Conservation (phyloP, 2,329 filamentous ascomycete genomes). For the Fulvia fulva region DNA sequence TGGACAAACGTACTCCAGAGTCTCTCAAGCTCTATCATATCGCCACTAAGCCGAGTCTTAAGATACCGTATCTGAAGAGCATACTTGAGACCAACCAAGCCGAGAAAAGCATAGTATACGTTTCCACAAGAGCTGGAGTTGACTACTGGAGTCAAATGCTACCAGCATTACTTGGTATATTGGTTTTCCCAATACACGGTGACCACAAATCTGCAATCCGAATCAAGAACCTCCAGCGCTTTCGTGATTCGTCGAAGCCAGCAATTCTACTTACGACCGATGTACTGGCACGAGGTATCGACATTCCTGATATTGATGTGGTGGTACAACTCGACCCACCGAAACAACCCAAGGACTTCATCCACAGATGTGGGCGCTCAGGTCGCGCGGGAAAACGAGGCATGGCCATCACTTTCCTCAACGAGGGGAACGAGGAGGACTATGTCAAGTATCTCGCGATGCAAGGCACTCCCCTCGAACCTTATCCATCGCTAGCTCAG, state of each 20-base stretch:
- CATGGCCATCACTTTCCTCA: constrained; percentile 79
- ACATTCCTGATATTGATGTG: constrained; percentile 87
- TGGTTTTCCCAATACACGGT: constrained; percentile 79
- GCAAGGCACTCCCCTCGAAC: constrained; percentile 32
- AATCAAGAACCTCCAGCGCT: constrained; percentile 79
- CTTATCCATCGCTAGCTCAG: constrained; percentile 39
- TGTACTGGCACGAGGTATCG: constrained; percentile 81
- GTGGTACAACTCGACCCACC: constrained; percentile 84
- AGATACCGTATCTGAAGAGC: constrained; percentile 68
- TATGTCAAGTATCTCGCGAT: constrained; percentile 75
- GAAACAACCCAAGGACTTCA: constrained; percentile 81
- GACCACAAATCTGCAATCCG: constrained; percentile 87
- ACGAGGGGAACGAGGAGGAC: constrained; percentile 80
- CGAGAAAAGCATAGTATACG: constrained; percentile 82
- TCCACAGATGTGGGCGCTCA: constrained; percentile 62
- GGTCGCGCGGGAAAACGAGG: constrained; percentile 66
- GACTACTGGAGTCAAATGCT: constrained; percentile 88
- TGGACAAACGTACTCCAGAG: constrained; percentile 85
- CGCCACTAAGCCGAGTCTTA: constrained; percentile 69
- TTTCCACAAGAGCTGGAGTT: constrained; percentile 90
- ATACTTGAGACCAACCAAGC: constrained; percentile 62
- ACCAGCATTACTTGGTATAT: constrained; percentile 65
- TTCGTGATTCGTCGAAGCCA: constrained; percentile 69
- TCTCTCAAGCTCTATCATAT: constrained; percentile 91
- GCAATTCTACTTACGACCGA: constrained; percentile 88